Evolutionary conservation across 1,284 basidiomycete species (phyloP).

Genomic region (Malassezia dermatis): DNA sequence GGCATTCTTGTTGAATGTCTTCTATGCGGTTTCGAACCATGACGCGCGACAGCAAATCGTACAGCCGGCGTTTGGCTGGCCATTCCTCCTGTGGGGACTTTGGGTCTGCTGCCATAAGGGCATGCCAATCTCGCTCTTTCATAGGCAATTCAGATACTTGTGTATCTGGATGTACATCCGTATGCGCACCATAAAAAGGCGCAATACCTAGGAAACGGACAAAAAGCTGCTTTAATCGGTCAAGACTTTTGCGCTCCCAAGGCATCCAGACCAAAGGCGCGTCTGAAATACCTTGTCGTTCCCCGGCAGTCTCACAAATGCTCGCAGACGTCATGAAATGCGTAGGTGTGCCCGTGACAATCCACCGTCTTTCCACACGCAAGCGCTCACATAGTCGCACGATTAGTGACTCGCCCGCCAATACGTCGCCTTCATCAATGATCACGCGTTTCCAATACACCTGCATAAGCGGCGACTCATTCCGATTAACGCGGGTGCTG

Average conservation of each 20-base stretch:
- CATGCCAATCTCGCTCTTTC: constrained; percentile 19
- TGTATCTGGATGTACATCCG: not conserved
- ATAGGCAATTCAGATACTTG: not conserved
- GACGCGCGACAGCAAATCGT: constrained; percentile 12
- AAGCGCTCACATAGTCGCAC: constrained; percentile 17
- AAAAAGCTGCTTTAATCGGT: constrained; percentile 15
- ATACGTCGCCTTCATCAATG: constrained; percentile 22
- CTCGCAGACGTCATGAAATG: constrained; percentile 11
- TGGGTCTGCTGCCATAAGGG: constrained; percentile 2
- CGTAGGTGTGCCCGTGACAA: constrained; percentile 23
- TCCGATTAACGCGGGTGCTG: constrained; percentile 4
- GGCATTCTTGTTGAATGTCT: constrained; percentile 20
- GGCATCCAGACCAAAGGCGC: constrained; percentile 1
- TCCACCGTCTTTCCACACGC: constrained; percentile 21
- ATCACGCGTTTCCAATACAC: constrained; percentile 19
- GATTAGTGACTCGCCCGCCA: constrained; percentile 18
- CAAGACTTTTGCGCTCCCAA: constrained; percentile 20
- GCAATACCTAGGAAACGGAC: constrained; percentile 16
- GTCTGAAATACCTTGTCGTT: not conserved
- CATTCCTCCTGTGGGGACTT: not conserved
- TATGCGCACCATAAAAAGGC: constrained; percentile 1
- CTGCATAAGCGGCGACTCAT: constrained; percentile 15
- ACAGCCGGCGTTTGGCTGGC: constrained; percentile 16
- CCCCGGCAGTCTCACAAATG: not conserved
- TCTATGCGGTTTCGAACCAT: constrained; percentile 22